Evolutionary conservation across 805 yeast species (phyloP).

Genomic region (Myxozyma udenii): DNA sequence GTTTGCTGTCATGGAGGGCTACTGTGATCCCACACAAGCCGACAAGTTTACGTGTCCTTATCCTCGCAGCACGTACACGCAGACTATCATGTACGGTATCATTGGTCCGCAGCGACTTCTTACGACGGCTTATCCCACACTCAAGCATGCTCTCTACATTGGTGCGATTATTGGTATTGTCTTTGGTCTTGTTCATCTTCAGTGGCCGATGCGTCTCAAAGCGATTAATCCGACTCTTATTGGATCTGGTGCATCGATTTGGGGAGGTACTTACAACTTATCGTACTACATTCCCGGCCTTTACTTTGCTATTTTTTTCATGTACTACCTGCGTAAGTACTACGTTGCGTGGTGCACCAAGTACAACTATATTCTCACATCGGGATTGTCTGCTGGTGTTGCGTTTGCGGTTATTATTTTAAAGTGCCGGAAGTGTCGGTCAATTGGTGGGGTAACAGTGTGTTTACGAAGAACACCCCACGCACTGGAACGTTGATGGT

Average conservation of each 20-base stretch:
- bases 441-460: conserved; percentile 59
- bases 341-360: conserved; percentile 71
- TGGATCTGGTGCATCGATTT: conserved; percentile 2
- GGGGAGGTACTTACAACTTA: conserved; percentile 16
- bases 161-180: conserved; percentile 12
- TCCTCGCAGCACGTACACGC: conserved; percentile 16
- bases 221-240: conserved; percentile 4
- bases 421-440: conserved; percentile 36
- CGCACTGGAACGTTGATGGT: conserved; percentile 1
- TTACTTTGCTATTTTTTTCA: conserved; percentile 49
- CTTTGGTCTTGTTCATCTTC: conserved; percentile 7
- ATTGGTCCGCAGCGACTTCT: conserved; percentile 17
- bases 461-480: too few relatives aligned
- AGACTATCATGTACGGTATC: conserved; percentile 21
- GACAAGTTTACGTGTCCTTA: conserved; percentile 17
- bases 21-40: conserved; percentile 15
- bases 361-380: conserved; percentile 62
- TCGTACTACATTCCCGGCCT: conserved; percentile 14
- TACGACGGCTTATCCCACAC: conserved; percentile 9
- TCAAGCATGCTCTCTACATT: conserved; percentile 17
- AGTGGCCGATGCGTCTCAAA: conserved; percentile 3
- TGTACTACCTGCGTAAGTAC: conserved; percentile 52
- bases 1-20: conserved; percentile 9
- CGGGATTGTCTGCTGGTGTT: conserved; percentile 63
- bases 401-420: conserved; percentile 59